Evolutionary conservation across 257 asterid genomes (phyloP).

Genomic region (Gentiana dahurica): DNA sequence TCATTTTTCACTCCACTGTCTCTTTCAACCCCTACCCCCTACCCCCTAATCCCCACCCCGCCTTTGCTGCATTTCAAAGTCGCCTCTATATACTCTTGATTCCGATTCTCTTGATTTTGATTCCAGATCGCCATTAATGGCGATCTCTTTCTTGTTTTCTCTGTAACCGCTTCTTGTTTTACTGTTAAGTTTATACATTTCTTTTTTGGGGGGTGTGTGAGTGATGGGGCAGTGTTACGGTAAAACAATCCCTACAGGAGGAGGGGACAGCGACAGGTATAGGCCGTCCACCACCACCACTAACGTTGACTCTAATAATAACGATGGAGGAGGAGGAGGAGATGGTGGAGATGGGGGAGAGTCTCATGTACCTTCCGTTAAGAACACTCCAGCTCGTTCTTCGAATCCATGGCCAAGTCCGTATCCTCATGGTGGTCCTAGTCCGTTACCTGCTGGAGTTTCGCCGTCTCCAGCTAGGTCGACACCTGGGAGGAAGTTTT

Average conservation of each 20-base stretch:
- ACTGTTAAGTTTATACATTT: too few relatives aligned
- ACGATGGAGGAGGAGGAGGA: conserved; percentile 7
- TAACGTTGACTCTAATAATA: conserved; percentile 14
- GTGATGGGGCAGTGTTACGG: conserved; percentile 83
- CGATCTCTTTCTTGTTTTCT: background rate
- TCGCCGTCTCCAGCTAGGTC: conserved; percentile 91
- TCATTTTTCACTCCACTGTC: too few relatives aligned
- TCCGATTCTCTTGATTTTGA: too few relatives aligned
- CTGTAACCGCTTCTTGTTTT: too few relatives aligned
- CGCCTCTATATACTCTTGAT: too few relatives aligned
- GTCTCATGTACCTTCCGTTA: conserved; percentile 30
- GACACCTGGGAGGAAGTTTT: conserved; percentile 65
- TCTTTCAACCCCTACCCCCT: background rate
- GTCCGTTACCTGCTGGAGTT: conserved; percentile 40
- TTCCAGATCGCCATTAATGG: too few relatives aligned
- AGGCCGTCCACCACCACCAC: conserved; percentile 15
- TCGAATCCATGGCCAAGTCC: conserved; percentile 92
- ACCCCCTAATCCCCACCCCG: background rate
- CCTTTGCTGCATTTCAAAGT: background rate
- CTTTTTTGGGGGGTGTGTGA: conserved; percentile 18
- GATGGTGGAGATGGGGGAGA: too few relatives aligned
- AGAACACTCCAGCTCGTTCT: conserved; percentile 64
- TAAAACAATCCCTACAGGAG: conserved; percentile 64
- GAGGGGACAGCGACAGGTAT: conserved; percentile 26
- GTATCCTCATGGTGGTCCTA: conserved; percentile 37